Evolutionary conservation across 345 rosid genomes (phyloP).

Genomic region (Eucalyptus pauciflora): DNA sequence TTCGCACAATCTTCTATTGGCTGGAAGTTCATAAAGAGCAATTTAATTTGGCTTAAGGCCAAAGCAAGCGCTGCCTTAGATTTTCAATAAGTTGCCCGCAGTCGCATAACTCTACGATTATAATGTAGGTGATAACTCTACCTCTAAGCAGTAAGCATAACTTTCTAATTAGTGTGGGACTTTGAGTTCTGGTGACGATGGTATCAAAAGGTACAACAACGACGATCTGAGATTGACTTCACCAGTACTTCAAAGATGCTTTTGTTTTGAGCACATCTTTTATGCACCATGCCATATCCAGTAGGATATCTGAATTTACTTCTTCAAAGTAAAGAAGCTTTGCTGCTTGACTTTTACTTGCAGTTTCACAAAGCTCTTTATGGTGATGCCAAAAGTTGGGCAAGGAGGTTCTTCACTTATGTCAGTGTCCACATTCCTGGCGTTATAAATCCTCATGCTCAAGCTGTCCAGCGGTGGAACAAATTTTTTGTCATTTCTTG

Average conservation of each 20-base stretch:
- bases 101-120: neutral
- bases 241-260: neutral
- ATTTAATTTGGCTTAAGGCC: neutral
- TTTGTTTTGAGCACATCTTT: neutral
- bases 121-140: neutral
- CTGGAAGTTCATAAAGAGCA: neutral
- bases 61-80: neutral
- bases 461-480: conserved; percentile 56
- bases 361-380: conserved; percentile 32
- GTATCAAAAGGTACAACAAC: neutral
- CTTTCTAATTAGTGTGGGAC: neutral
- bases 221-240: neutral
- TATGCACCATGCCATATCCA: neutral
- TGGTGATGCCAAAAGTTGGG: conserved; percentile 87
- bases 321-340: neutral
- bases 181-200: neutral
- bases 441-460: conserved; percentile 78
- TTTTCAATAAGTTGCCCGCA: neutral
- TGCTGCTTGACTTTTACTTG: neutral
- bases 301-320: neutral
- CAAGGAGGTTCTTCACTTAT: conserved; percentile 30
- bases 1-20: neutral
- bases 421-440: conserved; percentile 27
- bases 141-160: neutral
- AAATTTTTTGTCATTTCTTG: conserved; percentile 58